Evolutionary conservation across 371 early-diverging fungal genomes (phyloP), one percentile per base, ranked within the genome.

Genomic region (Circinella minor): DNA sequence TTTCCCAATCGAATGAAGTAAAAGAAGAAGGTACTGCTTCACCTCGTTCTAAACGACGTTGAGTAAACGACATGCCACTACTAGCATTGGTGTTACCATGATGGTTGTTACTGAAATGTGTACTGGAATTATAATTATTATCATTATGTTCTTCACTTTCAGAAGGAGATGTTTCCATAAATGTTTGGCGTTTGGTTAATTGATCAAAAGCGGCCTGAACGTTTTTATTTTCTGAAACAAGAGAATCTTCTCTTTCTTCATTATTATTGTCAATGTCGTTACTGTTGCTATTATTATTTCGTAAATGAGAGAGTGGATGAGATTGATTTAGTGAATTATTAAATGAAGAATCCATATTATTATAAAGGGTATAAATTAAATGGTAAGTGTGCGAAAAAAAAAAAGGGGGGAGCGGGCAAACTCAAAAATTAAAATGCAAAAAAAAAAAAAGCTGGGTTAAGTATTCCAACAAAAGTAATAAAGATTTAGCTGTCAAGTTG

Each of bases 11-110:
- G 34, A 74, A 79, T 4, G 65, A 74, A 0, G 72, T 62, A 38
- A 81, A 77, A 13, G 81, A 80, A 18, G 73, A 73, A 47, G 83
- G 83, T 6, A 83, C 83, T 34, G 78, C 70, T 0, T 77, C 78
- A 15, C 83, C 83, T 38, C 83, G 74, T 13, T 83, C 83, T 47
- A 80, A 73, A 1, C 80, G 67, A 1, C 81, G 71, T 63, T 80
- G 80, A 0, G 83, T 83, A 37, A 83, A 79, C 3, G 82, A 82
- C 15, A 11, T 13, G 8, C 14, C 15, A 51, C 15, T 7, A 51
- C 51, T 51, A 13, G 17, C 51, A 15, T 15, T 47, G 15, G 47
- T 47, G 9, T 47, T 15, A 11, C 47, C 47, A 47, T 15, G 11
- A 47, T 3, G 0, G 51, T 15, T 15, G n/a, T 0, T 51, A 51